Conservation (phyloP, 2,329 filamentous ascomycete genomes). For the Hymenotorrendiella dingleyae region DNA sequence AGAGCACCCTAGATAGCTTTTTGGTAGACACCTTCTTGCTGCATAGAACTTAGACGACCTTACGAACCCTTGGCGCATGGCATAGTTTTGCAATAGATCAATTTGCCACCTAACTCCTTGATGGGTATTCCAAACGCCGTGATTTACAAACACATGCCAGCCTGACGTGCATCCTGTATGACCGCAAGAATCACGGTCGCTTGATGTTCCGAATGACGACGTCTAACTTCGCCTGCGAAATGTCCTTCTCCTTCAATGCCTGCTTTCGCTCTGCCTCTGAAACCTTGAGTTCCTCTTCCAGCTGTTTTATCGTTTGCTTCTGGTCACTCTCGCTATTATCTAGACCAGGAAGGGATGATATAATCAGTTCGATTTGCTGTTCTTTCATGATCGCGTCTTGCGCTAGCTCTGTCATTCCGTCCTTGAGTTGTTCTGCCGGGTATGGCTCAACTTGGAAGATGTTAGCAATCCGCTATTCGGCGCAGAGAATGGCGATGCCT, state of each 20-base stretch:
- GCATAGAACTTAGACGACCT: slow-evolving; percentile 1
- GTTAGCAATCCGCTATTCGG: slow-evolving; percentile 7
- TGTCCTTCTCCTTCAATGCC: slow-evolving; percentile 58
- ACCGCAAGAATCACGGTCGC: slow-evolving; percentile 45
- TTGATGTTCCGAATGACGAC: slow-evolving; percentile 54
- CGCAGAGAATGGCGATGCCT: neutral
- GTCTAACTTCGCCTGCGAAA: slow-evolving; percentile 54
- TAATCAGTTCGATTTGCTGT: slow-evolving; percentile 75
- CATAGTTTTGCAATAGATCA: neutral
- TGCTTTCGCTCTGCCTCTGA: slow-evolving; percentile 58
- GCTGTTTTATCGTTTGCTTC: slow-evolving; percentile 56
- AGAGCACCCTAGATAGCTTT: neutral
- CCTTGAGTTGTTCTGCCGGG: slow-evolving; percentile 57
- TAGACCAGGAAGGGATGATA: slow-evolving; percentile 68
- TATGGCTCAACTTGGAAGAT: slow-evolving; percentile 50
- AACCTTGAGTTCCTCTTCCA: slow-evolving; percentile 59
- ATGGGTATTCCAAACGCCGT: slow-evolving; percentile 15
- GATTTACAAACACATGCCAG: neutral
- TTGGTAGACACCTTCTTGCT: neutral
- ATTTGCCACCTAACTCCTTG: neutral
- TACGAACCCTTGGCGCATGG: neutral
- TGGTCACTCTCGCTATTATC: slow-evolving; percentile 76
- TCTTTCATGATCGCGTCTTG: slow-evolving; percentile 73
- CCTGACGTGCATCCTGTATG: neutral
- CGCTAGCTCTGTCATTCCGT: slow-evolving; percentile 66